phyloP scores from a whole-genome alignment of 2,329 filamentous ascomycete genomes.

The Exophiala dermatitidis region DNA sequence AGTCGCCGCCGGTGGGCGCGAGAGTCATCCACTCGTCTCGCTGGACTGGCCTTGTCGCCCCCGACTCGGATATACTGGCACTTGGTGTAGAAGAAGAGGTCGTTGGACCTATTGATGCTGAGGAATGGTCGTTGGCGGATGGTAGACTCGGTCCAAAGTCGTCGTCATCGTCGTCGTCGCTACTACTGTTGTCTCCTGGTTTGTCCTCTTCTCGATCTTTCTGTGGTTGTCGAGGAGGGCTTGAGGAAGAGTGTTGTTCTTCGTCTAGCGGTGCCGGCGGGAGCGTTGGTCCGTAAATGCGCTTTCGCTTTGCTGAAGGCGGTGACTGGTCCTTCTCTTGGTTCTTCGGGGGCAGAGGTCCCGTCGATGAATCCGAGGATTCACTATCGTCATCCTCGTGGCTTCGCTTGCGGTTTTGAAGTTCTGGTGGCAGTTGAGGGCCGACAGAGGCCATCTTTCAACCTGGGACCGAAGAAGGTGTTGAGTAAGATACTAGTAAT shows the following conservation, averaged over 20 bases:
- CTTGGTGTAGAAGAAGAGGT: slow-evolving; percentile 31
- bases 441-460: slow-evolving; percentile 29
- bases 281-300: slow-evolving; percentile 50
- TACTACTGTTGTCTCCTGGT: slow-evolving; percentile 23
- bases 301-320: slow-evolving; percentile 42
- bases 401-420: slow-evolving; percentile 34
- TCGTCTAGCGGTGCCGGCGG: slow-evolving; percentile 46
- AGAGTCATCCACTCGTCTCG: slow-evolving; percentile 83
- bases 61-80: too few relatives aligned
- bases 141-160: slow-evolving; percentile 39
- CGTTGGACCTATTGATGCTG: slow-evolving; percentile 24
- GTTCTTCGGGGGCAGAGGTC: slow-evolving; percentile 17
- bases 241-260: slow-evolving; percentile 38
- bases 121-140: slow-evolving; percentile 27
- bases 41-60: slow-evolving; percentile 38
- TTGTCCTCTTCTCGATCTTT: slow-evolving; percentile 26
- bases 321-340: slow-evolving; percentile 3
- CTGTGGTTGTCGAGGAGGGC: slow-evolving; percentile 27
- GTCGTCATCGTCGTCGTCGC: slow-evolving; percentile 36
- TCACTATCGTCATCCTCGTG: slow-evolving; percentile 26
- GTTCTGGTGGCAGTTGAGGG: slow-evolving; percentile 33
- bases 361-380: slow-evolving; percentile 14
- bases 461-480: too few relatives aligned
- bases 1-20: slow-evolving; percentile 52
- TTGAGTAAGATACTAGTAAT: too few relatives aligned